Percentiles rank a stretch among this genome's conserved stretches.
These are phyloP conservation scores for Fusarium odoratissimum DNA, from an alignment of 2,329 filamentous ascomycete genomes.

Conservation along the genomic window DNA sequence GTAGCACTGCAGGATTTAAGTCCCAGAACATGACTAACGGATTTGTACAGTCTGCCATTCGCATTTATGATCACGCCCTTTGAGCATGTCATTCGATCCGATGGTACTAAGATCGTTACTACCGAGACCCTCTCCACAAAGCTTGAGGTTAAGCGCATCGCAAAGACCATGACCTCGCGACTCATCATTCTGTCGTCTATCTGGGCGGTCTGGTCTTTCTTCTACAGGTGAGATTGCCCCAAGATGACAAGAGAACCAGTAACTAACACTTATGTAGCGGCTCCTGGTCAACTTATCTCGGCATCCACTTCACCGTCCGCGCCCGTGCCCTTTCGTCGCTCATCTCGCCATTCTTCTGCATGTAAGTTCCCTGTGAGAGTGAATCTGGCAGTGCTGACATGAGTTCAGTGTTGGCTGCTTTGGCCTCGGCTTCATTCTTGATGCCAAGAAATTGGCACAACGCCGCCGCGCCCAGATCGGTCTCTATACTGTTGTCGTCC, in stretches of 20 bases:
- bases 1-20: background rate
- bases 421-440: constrained; percentile 11
- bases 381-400: fast-evolving
- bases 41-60: background rate
- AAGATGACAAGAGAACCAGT: fast-evolving
- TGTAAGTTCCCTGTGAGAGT: fast-evolving
- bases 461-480: constrained; percentile 18
- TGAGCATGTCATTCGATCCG: constrained; percentile 14
- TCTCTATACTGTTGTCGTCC: background rate
- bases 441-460: background rate
- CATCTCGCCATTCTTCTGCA: constrained; percentile 19
- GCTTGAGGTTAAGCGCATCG: constrained; percentile 3
- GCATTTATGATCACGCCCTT: constrained; percentile 14
- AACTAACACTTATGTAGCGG: background rate
- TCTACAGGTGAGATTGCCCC: background rate
- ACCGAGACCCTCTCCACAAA: constrained; percentile 10
- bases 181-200: background rate
- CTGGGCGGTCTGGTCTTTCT: constrained; percentile 16
- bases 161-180: constrained; percentile 17
- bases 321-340: constrained; percentile 8
- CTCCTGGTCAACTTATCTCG: constrained; percentile 19
- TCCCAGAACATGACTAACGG: too few species aligned
- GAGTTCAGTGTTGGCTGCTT: background rate
- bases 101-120: constrained; percentile 10
- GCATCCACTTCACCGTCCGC: constrained; percentile 14